Base-by-base conservation (phyloP, 116 monocot species). In the Phalaenopsis hybrid region DNA sequence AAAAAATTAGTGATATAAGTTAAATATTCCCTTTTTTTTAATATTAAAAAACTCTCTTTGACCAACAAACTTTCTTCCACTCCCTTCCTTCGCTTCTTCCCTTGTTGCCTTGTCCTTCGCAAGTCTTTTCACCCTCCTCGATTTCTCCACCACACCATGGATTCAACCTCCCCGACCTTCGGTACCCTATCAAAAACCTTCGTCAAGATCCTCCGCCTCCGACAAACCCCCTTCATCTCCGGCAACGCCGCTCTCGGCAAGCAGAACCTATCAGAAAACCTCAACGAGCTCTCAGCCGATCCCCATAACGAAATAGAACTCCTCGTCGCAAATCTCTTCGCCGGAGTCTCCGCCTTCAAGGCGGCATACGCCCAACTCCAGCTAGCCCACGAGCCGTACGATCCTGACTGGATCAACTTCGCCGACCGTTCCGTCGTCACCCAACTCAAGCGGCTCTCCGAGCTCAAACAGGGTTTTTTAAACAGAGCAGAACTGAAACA, bases 271-370 rank as follows among this genome's bases (percentile, higher is more conserved):
- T 75, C 75, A 17, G 75, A 33, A n/a, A 75, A 75, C 44, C 18
- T 6, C 45, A 33, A 33, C 20, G 44, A 45, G 2, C 7, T 46
- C 75, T 46, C 75, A 17, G 75, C n/a, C 20, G 44, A 75, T 25
- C 8, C 2, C 33, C 15, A 45, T 8, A 75, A 46, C 17, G 75
- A 75, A 17, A 75, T 44, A 59, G 79, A 79, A 61, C 70, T 45
- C 23, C 78, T 88, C 44, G 33, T 90, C 25, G 86, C 94, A 2
- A 85, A 84, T 74, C 67, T 94, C 33, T 94, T 94, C 76, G 86
- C 90, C 10, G 50, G 87, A 44, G 44, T 92, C 37, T 92, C 94
- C 13, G 89, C 94, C 45, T 73, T 94, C 51, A 94, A 94, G 81
- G 94, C 94, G 3, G 79, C 88, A n/a, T 94, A 94, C 78, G 94